Conservation (phyloP, 495 filamentous ascomycete species). For the Melanomma pulvis-pyrius region DNA sequence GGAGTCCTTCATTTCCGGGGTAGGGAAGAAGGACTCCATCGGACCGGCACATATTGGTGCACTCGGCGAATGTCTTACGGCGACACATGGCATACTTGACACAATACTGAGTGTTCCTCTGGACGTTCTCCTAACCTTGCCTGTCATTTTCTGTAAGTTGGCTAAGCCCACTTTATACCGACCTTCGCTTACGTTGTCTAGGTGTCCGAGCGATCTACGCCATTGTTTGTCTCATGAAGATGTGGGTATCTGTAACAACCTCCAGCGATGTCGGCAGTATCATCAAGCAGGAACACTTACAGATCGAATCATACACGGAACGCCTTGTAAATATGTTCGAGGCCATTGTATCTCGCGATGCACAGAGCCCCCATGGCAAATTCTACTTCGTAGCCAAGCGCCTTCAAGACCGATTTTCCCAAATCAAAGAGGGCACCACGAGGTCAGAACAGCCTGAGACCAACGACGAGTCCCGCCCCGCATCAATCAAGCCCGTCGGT, state of each 20-base stretch:
- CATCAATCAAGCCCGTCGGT: neutral
- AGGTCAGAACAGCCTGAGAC: slow-evolving; percentile 5
- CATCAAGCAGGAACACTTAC: slow-evolving; percentile 72
- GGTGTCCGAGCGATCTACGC: slow-evolving; percentile 77
- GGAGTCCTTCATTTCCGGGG: slow-evolving; percentile 23
- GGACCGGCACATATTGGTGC: slow-evolving; percentile 65
- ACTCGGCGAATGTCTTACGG: slow-evolving; percentile 68
- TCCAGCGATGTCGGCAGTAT: slow-evolving; percentile 74
- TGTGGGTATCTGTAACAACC: slow-evolving; percentile 75
- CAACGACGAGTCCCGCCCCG: slow-evolving; percentile 1
- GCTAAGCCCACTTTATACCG: neutral
- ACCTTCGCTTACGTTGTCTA: slow-evolving; percentile 47
- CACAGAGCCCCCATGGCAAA: slow-evolving; percentile 70
- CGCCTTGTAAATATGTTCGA: slow-evolving; percentile 67
- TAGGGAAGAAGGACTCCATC: slow-evolving; percentile 31
- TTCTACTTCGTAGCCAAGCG: slow-evolving; percentile 76
- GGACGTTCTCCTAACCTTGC: slow-evolving; percentile 67
- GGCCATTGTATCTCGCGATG: slow-evolving; percentile 63
- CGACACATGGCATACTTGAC: slow-evolving; percentile 75
- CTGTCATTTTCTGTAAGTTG: slow-evolving; percentile 66
- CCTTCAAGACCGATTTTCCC: slow-evolving; percentile 69
- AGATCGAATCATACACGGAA: slow-evolving; percentile 75
- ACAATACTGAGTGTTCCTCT: slow-evolving; percentile 64
- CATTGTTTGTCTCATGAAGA: slow-evolving; percentile 82
- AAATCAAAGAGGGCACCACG: slow-evolving; percentile 34